Evolutionary conservation across 768 basidiomycete species (phyloP).

Genomic region (Russula olivacea): DNA sequence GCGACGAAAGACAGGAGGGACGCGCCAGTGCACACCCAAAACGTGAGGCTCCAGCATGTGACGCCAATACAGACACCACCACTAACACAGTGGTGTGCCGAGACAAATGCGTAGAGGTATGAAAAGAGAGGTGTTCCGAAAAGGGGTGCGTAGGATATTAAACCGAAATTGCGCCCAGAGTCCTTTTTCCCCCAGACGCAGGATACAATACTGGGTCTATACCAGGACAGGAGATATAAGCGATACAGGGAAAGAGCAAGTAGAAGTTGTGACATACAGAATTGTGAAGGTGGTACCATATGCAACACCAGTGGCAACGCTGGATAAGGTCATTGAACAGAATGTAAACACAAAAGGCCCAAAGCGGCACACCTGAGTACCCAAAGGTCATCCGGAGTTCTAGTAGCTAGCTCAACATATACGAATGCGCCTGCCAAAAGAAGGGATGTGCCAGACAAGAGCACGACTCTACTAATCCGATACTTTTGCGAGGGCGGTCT

Average conservation of each 20-base stretch:
- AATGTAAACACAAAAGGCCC: neutral
- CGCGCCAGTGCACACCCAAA: constrained; percentile 43
- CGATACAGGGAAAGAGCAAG: neutral
- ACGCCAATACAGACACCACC: constrained; percentile 50
- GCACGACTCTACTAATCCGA: constrained; percentile 54
- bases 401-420: constrained; percentile 49
- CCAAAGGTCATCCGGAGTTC: constrained; percentile 54
- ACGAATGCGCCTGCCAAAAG: constrained; percentile 47
- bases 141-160: constrained; percentile 70
- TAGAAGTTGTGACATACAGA: constrained; percentile 43
- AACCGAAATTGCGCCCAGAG: constrained; percentile 70
- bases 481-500: constrained; percentile 42
- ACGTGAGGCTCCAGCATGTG: constrained; percentile 63
- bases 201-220: constrained; percentile 63
- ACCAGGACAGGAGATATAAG: constrained; percentile 5
- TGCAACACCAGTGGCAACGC: constrained; percentile 58
- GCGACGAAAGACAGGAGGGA: constrained; percentile 38
- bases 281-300: constrained; percentile 71
- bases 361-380: constrained; percentile 49
- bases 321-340: constrained; percentile 28
- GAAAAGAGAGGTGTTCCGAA: constrained; percentile 71
- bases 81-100: constrained; percentile 43
- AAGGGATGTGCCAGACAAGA: constrained; percentile 46
- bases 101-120: constrained; percentile 68
- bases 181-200: constrained; percentile 67